Evolutionary conservation across 257 asterid genomes (phyloP).

Genomic region (Penstemon barbatus): DNA sequence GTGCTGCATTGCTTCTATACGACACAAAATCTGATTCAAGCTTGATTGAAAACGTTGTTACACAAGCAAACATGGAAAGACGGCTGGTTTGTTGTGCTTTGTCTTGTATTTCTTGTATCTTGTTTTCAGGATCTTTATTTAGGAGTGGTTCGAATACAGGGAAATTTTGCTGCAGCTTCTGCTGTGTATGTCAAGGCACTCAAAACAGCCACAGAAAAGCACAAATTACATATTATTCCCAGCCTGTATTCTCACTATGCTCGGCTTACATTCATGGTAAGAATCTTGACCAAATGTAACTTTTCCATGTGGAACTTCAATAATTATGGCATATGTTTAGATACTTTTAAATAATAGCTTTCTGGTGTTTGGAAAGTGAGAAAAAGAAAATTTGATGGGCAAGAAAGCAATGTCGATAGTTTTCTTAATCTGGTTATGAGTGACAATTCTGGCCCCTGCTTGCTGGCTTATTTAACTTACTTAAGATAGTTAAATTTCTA

Average conservation of each 20-base stretch:
- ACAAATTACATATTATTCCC: conserved; percentile 53
- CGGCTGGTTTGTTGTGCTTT: conserved; percentile 61
- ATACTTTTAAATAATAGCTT: not conserved
- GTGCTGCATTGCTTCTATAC: conserved; percentile 52
- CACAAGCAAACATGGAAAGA: conserved; percentile 81
- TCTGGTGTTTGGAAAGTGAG: not conserved
- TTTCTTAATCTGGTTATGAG: not conserved
- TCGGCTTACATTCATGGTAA: conserved; percentile 69
- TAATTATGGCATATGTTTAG: not conserved
- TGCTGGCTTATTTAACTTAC: not conserved
- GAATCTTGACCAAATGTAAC: conserved; percentile 25
- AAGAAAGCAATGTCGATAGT: conserved; percentile 4
- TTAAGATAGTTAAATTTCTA: not conserved
- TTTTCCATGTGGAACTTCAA: not conserved
- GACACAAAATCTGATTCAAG: conserved; percentile 49
- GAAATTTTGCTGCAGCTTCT: conserved; percentile 65
- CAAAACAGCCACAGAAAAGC: conserved; percentile 54
- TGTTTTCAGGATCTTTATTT: conserved; percentile 22
- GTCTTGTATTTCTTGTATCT: conserved; percentile 27
- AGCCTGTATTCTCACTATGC: conserved; percentile 56
- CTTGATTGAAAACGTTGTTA: conserved; percentile 49
- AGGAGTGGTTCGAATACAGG: conserved; percentile 52
- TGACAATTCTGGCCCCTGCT: conserved; percentile 7
- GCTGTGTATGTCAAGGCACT: conserved; percentile 64
- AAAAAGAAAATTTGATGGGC: not conserved